These are phyloP conservation scores for Aspergillus glaucus DNA, from an alignment of 2,329 filamentous ascomycete genomes.

Conservation along the genomic window DNA sequence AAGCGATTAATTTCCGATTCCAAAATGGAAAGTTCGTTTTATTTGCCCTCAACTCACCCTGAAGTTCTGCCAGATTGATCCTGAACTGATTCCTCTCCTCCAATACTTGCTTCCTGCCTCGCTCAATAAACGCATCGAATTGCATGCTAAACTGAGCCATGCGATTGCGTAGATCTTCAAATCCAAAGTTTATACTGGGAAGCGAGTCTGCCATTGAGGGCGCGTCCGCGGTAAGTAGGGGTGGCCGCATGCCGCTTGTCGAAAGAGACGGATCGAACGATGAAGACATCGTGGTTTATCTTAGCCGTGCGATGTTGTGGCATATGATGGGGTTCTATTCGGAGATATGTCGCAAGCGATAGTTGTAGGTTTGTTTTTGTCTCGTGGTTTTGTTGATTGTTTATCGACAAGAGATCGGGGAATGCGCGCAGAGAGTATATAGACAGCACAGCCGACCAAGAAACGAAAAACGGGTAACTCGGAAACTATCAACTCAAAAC, in stretches of 20 bases:
- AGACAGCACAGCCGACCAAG: no score
- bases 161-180: conserved; percentile 88
- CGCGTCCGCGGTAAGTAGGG: conserved; percentile 46
- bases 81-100: conserved; percentile 93
- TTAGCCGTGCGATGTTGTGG: not conserved
- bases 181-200: conserved; percentile 88
- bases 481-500: not conserved
- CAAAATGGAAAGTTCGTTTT: not conserved
- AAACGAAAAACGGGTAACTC: no score
- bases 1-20: not conserved
- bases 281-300: conserved; percentile 24
- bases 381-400: not conserved
- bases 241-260: conserved; percentile 47
- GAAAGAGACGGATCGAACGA: conserved; percentile 55
- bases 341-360: no score
- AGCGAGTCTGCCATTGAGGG: conserved; percentile 62
- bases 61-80: conserved; percentile 79
- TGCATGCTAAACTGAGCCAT: conserved; percentile 87
- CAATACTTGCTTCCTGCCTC: conserved; percentile 78
- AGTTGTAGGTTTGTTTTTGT: not conserved
- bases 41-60: conserved; percentile 53
- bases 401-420: not conserved
- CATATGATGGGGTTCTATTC: no score
- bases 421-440: no score
- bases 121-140: conserved; percentile 92